Evolutionary conservation across 331 rosid species (phyloP), one percentile per base, ranked within the genome.

Genomic region (Malus hybrid): DNA sequence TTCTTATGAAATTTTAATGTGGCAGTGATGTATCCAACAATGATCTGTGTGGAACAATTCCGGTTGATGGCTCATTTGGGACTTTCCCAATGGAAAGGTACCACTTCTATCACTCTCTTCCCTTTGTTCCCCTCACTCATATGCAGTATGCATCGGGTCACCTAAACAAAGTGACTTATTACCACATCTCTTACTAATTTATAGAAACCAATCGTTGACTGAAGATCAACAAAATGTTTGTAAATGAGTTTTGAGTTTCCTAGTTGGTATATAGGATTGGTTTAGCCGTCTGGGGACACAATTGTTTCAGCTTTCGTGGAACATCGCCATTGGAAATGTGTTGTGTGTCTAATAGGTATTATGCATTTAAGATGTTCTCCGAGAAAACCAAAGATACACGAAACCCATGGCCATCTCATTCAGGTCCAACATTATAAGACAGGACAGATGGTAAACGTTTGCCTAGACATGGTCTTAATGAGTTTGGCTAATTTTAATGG

Each of bases 11-110:
- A 32, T 74, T 60, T 79, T 71, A 46, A 80, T 72, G 29, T 70
- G 81, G 72, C 91, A 94, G 99, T 76, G 99, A 94, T 77, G 96
- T 90, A 68, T 92, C 99, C 5, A 92, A 84, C 74, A 94, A 94
- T 72, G 82, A 86, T 63, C 92, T 94, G 19, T 94, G 99, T 30
- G 99, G 99, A 84, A 94, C 97, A 75, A 85, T 92, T 77, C 99
- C 99, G 16, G 89, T 90, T 34, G 93, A 94, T 80, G 99, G 99
- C 14, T 93, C 95, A 68, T 94, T 92, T 29, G 70, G 89, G 16
- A 81, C 92, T 76, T 92, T 94, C 79, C 86, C 97, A 29, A 72
- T 85, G 83, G 89, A 86, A 84, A 89, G 99, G 99, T 89, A 82
- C 68, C 57, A 28, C 14, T 22, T 30, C n/a, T 32, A n/a, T 65